Evolutionary conservation across 306 rosid species (phyloP), one percentile per base, ranked within the genome.

Genomic region (Trichosanthes cucumerina): DNA sequence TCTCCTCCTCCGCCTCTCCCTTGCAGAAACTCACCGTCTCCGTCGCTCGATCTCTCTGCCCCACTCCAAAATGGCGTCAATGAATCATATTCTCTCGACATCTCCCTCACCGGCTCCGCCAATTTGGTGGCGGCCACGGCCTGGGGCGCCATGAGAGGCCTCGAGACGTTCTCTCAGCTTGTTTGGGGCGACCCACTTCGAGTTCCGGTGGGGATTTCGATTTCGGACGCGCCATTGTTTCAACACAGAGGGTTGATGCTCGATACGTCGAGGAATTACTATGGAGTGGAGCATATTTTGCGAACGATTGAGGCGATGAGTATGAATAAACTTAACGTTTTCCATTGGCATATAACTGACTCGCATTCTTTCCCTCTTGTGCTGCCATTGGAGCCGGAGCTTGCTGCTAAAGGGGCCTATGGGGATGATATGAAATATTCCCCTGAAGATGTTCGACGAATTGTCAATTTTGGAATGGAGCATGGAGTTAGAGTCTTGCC

Each of bases 331-430:
- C 79, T 94, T 43, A 94, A 94, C 39, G 96, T 92, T 62, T 89
- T 94, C 26, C 97, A 94, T 49, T 94, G 94, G 98, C 98, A 94
- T 62, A 58, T 92, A 12, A 90, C 97, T 0, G 98, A 94, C 41
- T 91, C 97, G 1, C 97, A 92, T 0, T 94, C 98, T 18, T 94
- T 94, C 58, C 97, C 97, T 0, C 44, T 92, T 72, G 76, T 92
- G 43, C 36, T 94, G 36, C 91, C 88, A 8, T 94, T 92, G 5
- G 98, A 94, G 73, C 96, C 98, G 38, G 74, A 49, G 11, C 80
- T 94, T 82, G 93, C 95, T 11, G 87, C 85, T 0, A 90, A 88
- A 44, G 97, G 97, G 0, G 89, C 98, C 24, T 94, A 94, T 72
- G 95, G 88, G 0, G 72, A 83, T 1, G 71, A 80, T 62, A 94